Evolutionary conservation across 345 rosid species (phyloP), one percentile per base, ranked within the genome.

Genomic region (Clarkia xantiana): DNA sequence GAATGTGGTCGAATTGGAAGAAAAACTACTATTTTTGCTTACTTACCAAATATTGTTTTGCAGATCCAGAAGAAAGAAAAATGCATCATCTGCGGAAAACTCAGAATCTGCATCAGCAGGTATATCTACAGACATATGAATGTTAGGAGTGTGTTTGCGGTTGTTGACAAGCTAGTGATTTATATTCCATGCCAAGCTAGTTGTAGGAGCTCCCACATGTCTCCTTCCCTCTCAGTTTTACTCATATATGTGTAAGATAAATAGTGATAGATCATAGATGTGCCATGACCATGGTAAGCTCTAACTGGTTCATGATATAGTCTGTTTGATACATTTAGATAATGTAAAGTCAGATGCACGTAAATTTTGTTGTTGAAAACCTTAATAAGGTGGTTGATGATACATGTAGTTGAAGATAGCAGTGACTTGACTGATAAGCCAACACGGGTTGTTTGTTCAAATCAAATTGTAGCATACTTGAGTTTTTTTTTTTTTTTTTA

Each of bases 61-160:
- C 76, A 87, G 96, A 70, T 86, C 90, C 45, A 78, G 96, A 75
- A 78, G 95, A 58, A 93, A 84, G 74, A 87, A 87, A 66, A 80
- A 72, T 70, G 72, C 81, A 19, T 62, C 84, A 29, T 75, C 68
- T 53, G 96, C 87, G 66, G 96, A 87, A 55, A 80, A 72, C 69
- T 61, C 74, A 40, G 96, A 81, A 58, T 76, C 95, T 57, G 63
- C 79, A 39, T 65, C 86, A 51, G 68, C 71, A 62, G 95, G 96
- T 82, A 67, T 40, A 43, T 15, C 56, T 52, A 9, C 9, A 29
- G 9, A 3, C 9, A 2, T 19, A 29, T 20, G 16, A 40, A 18
- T 42, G 5, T 41, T 3, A 9, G 16, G 20, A 6, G 14, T 14
- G 34, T 57, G n/a, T 57, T 23, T 23, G 42, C 16, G 51, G n/a